A percentile compares a stretch with the other conserved stretches of the same genome.
Conservation (phyloP, 2,329 filamentous ascomycete species). For the Coniochaeta prunicola region DNA sequence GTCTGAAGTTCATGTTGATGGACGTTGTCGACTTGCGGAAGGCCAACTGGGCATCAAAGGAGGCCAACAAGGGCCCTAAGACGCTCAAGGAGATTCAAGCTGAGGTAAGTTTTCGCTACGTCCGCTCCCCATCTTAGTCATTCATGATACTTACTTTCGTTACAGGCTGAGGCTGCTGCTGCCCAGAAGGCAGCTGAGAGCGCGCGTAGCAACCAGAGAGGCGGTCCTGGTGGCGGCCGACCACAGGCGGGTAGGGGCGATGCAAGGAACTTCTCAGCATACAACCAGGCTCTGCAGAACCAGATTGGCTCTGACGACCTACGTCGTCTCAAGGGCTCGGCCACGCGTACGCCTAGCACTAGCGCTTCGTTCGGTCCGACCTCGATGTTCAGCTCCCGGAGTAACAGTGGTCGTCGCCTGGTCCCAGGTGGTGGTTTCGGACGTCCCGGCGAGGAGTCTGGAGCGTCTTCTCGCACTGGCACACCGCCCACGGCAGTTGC, state of each 20-base stretch:
- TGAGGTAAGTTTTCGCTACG: constrained; percentile 48
- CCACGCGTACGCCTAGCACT: constrained; percentile 53
- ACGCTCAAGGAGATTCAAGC: constrained; percentile 88
- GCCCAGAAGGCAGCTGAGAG: constrained; percentile 76
- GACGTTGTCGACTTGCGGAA: constrained; percentile 82
- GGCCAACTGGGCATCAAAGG: constrained; percentile 77
- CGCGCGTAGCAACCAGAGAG: constrained; percentile 49
- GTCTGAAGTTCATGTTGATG: constrained; percentile 94
- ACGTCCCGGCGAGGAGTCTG: constrained; percentile 76
- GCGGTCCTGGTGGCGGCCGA: constrained; percentile 59
- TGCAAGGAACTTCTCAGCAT: constrained; percentile 73
- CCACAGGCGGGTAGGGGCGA: constrained; percentile 68
- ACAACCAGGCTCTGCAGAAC: constrained; percentile 69
- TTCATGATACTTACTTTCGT: constrained; percentile 12
- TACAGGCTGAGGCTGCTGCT: constrained; percentile 62
- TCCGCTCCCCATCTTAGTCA: not conserved
- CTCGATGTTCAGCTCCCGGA: constrained; percentile 82
- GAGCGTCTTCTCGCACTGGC: constrained; percentile 78
- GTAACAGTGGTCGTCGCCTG: constrained; percentile 79
- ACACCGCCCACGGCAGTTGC: constrained; percentile 68
- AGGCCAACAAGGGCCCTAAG: constrained; percentile 90
- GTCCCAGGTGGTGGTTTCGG: constrained; percentile 67
- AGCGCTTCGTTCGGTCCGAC: constrained; percentile 69
- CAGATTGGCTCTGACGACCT: constrained; percentile 89
- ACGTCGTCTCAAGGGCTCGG: constrained; percentile 65